Base-by-base conservation (phyloP, 179 eudicot genomes). In the Spinacia oleracea region DNA sequence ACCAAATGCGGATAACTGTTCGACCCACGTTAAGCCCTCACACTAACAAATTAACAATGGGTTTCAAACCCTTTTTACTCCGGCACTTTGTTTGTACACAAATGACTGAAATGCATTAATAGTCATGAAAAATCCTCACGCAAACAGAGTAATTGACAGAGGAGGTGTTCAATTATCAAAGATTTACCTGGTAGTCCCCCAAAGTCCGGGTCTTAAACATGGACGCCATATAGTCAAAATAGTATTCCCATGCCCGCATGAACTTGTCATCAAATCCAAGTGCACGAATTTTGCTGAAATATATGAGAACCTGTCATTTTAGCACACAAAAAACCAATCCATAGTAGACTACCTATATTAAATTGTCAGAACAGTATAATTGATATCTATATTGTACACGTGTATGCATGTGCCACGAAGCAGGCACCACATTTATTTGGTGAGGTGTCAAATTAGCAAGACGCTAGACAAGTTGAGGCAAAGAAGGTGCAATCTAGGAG, bases 211-310 rank as follows among this genome's bases (percentile, higher is more conserved):
- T 70, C 80, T 89, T 92, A 80, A 91, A 90, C 40, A 93, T 93
- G 34, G 99, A 93, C 46, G 94, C 96, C 79, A 89, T 86, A 55
- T 96, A 93, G 77, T 91, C 97, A 73, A 93, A 96, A 74, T 91
- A 96, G 71, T 96, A 96, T 81, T 93, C 99, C 98, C 98, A 93
- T 62, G 98, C 91, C 38, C 97, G 86, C 63, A 93, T 89, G 86
- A 96, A 93, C 88, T 92, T 96, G 76, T 93, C 93, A 74, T 93
- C 60, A 81, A 93, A 96, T 31, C 99, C 98, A 79, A 93, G 82
- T 72, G 88, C 83, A 14, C 70, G 76, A 48, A 96, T 93, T 87
- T 96, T 79, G 75, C 98, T 95, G 84, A 11, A 64, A 58, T 65
- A n/a, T 9, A 25, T 11, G 29, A 62, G 35, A 8, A 59, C 27